These are phyloP conservation scores for Musa acuminata DNA, from an alignment of 176 grass and related monocot species.

Conservation along the genomic window DNA sequence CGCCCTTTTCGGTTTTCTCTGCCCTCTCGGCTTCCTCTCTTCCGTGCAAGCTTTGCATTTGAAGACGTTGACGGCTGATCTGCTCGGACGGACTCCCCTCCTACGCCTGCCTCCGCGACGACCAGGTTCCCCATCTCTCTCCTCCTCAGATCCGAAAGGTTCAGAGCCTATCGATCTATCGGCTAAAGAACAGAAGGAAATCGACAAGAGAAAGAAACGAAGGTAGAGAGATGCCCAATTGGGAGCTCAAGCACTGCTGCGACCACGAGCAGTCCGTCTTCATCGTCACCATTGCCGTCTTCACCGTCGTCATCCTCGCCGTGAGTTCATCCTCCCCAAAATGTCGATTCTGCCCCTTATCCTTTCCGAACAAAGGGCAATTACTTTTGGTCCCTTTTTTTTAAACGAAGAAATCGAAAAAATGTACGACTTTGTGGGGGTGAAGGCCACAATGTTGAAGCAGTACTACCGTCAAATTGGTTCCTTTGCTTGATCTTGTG, in stretches of 20 bases:
- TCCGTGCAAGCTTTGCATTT: no score
- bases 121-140: not conserved
- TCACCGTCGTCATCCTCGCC: conserved; percentile 83
- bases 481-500: no score
- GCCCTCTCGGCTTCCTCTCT: no score
- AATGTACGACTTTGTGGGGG: not conserved
- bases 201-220: not conserved
- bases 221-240: conserved; percentile 47
- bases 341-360: not conserved
- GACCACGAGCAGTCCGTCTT: conserved; percentile 52
- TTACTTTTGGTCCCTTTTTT: not conserved
- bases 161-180: no score
- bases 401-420: not conserved
- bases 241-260: conserved; percentile 92
- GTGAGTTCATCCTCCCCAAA: conserved; percentile 17
- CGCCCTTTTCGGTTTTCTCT: no score
- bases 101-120: not conserved
- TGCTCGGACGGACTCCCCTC: not conserved
- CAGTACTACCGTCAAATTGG: no score
- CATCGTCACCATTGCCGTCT: conserved; percentile 60
- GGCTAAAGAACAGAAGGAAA: no score
- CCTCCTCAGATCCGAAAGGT: not conserved
- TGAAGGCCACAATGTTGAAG: not conserved
- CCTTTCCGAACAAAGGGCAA: not conserved
- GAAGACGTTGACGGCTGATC: no score